Evolutionary conservation across 2,329 filamentous ascomycete species (phyloP).

Genomic region (Colletotrichum magnum): DNA sequence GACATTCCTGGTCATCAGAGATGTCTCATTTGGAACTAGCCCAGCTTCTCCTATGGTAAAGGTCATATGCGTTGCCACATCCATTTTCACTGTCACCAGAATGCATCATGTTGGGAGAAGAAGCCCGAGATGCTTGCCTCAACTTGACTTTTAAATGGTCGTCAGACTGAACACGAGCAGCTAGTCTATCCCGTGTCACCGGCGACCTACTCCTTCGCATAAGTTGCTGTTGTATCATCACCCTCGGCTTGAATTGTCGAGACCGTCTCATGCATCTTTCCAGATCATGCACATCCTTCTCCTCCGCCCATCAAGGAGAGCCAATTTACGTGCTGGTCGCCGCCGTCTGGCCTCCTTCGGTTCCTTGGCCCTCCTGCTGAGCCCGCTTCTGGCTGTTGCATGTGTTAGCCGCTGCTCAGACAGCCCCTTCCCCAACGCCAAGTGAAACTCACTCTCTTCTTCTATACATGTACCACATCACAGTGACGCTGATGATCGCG

Average conservation of each 20-base stretch:
- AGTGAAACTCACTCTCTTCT: conserved; percentile 17
- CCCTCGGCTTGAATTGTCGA: no score
- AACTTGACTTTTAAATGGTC: no score
- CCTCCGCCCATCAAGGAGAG: not conserved
- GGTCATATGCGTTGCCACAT: no score
- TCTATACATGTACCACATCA: conserved; percentile 34
- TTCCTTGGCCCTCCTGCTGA: not conserved
- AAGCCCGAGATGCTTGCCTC: no score
- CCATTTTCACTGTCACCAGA: no score
- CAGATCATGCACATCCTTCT: not conserved
- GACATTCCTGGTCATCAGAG: no score
- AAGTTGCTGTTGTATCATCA: no score
- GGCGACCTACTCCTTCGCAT: no score
- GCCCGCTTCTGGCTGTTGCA: conserved; percentile 13
- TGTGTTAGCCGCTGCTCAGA: rapidly evolving
- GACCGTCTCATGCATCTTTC: not conserved
- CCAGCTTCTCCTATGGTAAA: not conserved
- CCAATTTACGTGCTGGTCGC: no score
- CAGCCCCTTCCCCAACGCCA: rapidly evolving
- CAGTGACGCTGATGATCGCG: conserved; percentile 40
- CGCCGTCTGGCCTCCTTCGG: not conserved
- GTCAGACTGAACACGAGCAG: no score
- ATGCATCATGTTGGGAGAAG: no score
- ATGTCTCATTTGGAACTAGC: not conserved
- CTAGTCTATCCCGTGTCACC: no score